phyloP scores from a whole-genome alignment of 805 yeast species.

The Candida pseudoglaebosa region DNA sequence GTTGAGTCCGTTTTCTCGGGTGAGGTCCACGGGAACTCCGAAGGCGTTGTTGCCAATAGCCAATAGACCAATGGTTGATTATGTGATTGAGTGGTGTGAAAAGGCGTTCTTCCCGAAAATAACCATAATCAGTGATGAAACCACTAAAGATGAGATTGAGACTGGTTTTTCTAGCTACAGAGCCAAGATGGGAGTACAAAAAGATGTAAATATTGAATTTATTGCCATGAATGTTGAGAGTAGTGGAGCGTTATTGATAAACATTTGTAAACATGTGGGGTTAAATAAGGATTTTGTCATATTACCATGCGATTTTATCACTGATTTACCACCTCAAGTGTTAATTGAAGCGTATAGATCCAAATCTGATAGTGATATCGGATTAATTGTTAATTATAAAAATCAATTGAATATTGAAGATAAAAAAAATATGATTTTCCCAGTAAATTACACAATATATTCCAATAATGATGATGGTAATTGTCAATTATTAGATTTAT shows the following conservation, averaged over 20 bases:
- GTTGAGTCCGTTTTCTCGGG: slow-evolving; percentile 67
- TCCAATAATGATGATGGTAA: slow-evolving; percentile 44
- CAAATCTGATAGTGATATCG: slow-evolving; percentile 61
- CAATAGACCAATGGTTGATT: slow-evolving; percentile 81
- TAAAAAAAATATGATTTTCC: slow-evolving; percentile 56
- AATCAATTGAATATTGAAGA: slow-evolving; percentile 76
- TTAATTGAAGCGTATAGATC: slow-evolving; percentile 80
- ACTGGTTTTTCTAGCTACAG: slow-evolving; percentile 48
- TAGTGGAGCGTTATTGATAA: slow-evolving; percentile 62
- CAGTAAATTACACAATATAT: slow-evolving; percentile 65
- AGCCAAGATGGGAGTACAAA: slow-evolving; percentile 14
- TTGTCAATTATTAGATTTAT: slow-evolving; percentile 61
- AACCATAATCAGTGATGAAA: slow-evolving; percentile 55
- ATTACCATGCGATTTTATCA: slow-evolving; percentile 90
- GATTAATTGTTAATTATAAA: slow-evolving; percentile 71
- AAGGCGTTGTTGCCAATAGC: slow-evolving; percentile 90
- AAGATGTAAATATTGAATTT: slow-evolving; percentile 28
- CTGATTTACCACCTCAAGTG: slow-evolving; percentile 88
- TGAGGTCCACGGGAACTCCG: slow-evolving; percentile 59
- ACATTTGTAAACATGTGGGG: slow-evolving; percentile 38
- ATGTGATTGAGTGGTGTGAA: slow-evolving; percentile 91
- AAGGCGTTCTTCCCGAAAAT: slow-evolving; percentile 72
- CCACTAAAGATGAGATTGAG: slow-evolving; percentile 44
- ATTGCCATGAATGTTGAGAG: slow-evolving; percentile 27
- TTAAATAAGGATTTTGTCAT: slow-evolving; percentile 52